A percentile compares a stretch with the other conserved stretches of the same genome.
These are phyloP conservation scores for Coprinopsis sp. DNA, from an alignment of 768 basidiomycete species.

Conservation along the genomic window DNA sequence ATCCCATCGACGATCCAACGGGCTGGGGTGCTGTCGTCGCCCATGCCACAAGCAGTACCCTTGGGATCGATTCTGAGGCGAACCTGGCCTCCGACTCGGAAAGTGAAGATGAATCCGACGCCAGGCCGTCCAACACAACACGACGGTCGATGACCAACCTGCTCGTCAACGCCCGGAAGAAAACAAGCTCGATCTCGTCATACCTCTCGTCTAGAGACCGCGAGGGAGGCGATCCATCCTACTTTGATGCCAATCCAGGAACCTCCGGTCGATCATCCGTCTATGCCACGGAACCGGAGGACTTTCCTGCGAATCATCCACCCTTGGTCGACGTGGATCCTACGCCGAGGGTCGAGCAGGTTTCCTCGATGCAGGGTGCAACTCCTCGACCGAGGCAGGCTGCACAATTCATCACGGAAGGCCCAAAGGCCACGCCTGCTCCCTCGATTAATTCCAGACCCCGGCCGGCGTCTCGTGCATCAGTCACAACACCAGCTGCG, in stretches of 20 bases:
- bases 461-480: not conserved
- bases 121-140: no score
- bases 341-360: no score
- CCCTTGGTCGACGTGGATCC: no score
- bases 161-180: not conserved
- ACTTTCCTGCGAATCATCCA: not conserved
- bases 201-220: not conserved
- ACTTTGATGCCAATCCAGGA: no score
- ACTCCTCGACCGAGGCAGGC: not conserved
- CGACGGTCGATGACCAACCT: not conserved
- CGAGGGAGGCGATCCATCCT: not conserved
- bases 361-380: no score
- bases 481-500: not conserved
- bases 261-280: no score
- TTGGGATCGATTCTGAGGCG: constrained; percentile 9
- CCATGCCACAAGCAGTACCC: constrained; percentile 17
- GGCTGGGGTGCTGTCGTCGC: constrained; percentile 39
- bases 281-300: constrained; percentile 5
- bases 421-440: constrained; percentile 15
- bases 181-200: constrained; percentile 1
- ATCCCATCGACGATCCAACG: constrained; percentile 59
- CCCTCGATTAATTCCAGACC: constrained; percentile 12
- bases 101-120: not conserved
- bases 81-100: not conserved
- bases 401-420: constrained; percentile 9